These are phyloP conservation scores for Carnegiea gigantea DNA, from an alignment of 179 eudicot species.

Conservation along the genomic window DNA sequence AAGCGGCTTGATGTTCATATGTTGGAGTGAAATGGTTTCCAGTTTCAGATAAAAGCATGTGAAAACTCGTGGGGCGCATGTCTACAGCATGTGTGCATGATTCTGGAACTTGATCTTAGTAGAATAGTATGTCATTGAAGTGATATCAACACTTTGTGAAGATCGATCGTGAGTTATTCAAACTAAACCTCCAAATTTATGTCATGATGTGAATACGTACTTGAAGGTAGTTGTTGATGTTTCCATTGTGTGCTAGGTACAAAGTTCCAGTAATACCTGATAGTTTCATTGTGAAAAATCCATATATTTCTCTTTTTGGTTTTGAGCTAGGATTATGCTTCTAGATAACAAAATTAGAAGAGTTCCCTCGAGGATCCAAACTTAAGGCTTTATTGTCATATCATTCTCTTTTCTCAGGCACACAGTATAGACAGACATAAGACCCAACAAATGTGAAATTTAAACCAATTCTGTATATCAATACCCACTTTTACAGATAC, in stretches of 20 bases:
- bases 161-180: background rate
- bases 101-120: slow-evolving; percentile 10
- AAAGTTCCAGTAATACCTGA: background rate
- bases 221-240: background rate
- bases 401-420: background rate
- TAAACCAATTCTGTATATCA: too few species aligned
- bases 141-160: background rate
- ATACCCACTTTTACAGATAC: too few species aligned
- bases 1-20: slow-evolving; percentile 1
- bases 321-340: background rate
- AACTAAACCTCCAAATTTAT: background rate
- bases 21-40: background rate
- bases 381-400: background rate
- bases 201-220: background rate
- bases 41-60: slow-evolving; percentile 1
- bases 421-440: too few species aligned
- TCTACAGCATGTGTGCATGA: slow-evolving; percentile 22
- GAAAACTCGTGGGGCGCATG: slow-evolving; percentile 12
- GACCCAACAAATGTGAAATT: too few species aligned
- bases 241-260: background rate
- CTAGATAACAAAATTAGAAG: too few species aligned
- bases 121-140: slow-evolving; percentile 1
- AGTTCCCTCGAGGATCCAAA: background rate
- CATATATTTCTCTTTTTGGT: too few species aligned
- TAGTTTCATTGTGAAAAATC: too few species aligned